Conservation (phyloP, 768 basidiomycete species). For the Calocybe indica region DNA sequence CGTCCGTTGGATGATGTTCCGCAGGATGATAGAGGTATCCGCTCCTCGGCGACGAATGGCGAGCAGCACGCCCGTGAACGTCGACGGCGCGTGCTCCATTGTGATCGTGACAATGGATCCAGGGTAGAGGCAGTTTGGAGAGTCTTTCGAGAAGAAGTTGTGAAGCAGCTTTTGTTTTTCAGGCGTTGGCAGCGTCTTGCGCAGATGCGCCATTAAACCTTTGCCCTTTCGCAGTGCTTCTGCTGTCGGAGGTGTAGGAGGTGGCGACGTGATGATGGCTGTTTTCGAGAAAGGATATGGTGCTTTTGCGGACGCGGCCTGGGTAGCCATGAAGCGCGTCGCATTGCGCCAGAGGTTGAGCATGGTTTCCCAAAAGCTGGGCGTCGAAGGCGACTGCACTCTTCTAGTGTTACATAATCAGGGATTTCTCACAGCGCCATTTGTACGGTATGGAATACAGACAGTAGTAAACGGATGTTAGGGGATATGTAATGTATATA, state of each 20-base stretch:
- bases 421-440: background rate
- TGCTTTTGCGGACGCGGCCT: slow-evolving; percentile 20
- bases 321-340: slow-evolving; percentile 40
- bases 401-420: background rate
- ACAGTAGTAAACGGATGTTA: background rate
- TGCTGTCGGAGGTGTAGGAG: slow-evolving; percentile 31
- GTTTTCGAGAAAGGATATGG: slow-evolving; percentile 72
- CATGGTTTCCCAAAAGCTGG: slow-evolving; percentile 20
- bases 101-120: slow-evolving; percentile 85
- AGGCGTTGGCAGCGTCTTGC: slow-evolving; percentile 55
- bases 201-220: slow-evolving; percentile 74
- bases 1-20: slow-evolving; percentile 87
- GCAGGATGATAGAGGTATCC: slow-evolving; percentile 82
- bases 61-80: slow-evolving; percentile 87
- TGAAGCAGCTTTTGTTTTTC: slow-evolving; percentile 66
- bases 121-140: slow-evolving; percentile 61
- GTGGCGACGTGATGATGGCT: slow-evolving; percentile 47
- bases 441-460: slow-evolving; percentile 1
- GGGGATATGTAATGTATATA: no score
- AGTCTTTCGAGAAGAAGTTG: slow-evolving; percentile 66
- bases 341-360: slow-evolving; percentile 29
- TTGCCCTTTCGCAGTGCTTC: slow-evolving; percentile 56
- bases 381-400: background rate
- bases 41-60: slow-evolving; percentile 76
- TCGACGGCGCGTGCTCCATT: slow-evolving; percentile 69